These are phyloP conservation scores for Dovyalis caffra DNA, from an alignment of 345 rosid genomes.

Conservation along the genomic window DNA sequence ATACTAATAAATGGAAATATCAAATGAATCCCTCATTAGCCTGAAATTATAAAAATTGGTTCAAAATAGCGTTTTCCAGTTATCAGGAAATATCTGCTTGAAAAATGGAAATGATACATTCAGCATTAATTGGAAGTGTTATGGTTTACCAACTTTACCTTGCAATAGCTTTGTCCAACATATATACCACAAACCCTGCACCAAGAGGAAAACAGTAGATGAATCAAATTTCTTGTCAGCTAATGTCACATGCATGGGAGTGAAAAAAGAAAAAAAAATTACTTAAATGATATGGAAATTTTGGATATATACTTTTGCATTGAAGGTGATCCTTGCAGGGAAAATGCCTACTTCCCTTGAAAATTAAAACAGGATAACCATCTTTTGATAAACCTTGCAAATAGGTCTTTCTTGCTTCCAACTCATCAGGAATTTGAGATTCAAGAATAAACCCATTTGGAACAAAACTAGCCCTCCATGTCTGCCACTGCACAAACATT, in stretches of 20 bases:
- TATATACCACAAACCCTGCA: constrained; percentile 77
- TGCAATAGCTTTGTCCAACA: constrained; percentile 76
- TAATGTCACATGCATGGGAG: not conserved
- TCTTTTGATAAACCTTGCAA: constrained; percentile 61
- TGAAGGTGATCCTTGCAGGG: constrained; percentile 65
- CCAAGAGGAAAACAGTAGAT: constrained; percentile 13
- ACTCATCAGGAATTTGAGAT: constrained; percentile 61
- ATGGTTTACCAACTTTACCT: constrained; percentile 43
- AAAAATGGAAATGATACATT: no score
- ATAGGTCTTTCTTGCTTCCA: constrained; percentile 53
- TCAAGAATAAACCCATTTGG: constrained; percentile 64
- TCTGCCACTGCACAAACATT: constrained; percentile 87
- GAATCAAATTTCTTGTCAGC: not conserved
- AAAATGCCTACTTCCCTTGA: constrained; percentile 54
- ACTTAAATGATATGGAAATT: not conserved
- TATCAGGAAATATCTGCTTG: no score
- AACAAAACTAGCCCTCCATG: constrained; percentile 72
- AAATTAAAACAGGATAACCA: constrained; percentile 54
- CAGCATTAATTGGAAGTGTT: no score
- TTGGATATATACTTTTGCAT: constrained; percentile 63
- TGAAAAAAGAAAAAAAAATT: not conserved
- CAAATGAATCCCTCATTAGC: no score
- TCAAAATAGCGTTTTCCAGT: no score
- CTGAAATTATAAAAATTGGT: no score
- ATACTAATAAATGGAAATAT: no score